A percentile compares a stretch with the other conserved stretches of the same genome.
Evolutionary conservation across 2,329 filamentous ascomycete species (phyloP).

Genomic region (Polytolypa hystricis): DNA sequence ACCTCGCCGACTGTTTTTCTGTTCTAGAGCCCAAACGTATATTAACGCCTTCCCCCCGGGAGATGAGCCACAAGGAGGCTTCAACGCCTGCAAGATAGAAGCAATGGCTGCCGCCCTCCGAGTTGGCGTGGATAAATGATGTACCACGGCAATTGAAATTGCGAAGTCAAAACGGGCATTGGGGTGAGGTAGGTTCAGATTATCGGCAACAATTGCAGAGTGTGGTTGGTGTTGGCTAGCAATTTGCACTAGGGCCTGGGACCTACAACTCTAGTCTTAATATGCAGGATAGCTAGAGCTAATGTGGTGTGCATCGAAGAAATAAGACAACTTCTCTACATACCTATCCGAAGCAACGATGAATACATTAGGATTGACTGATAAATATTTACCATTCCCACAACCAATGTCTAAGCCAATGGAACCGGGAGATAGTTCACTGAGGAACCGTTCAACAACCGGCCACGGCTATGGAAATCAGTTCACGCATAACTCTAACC

Average conservation of each 20-base stretch:
- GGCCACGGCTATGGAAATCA: conserved; percentile 62
- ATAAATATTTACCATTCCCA: conserved; percentile 92
- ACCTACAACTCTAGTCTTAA: conserved; percentile 34
- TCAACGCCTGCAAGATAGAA: conserved; percentile 58
- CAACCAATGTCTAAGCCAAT: conserved; percentile 87
- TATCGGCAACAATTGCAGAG: conserved; percentile 68
- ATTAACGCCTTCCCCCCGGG: conserved; percentile 58
- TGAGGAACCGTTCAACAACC: conserved; percentile 70
- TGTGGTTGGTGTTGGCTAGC: conserved; percentile 49
- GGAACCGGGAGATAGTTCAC: conserved; percentile 53
- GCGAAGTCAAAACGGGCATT: conserved; percentile 61
- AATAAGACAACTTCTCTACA: conserved; percentile 18
- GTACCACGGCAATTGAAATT: conserved; percentile 87
- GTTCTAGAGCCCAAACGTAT: conserved; percentile 94
- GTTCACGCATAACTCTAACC: no score
- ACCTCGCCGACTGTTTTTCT: conserved; percentile 71
- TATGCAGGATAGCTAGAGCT: no score
- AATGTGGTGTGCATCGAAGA: conserved; percentile 8
- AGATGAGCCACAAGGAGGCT: conserved; percentile 14
- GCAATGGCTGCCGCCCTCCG: conserved; percentile 63
- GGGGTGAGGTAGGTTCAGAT: conserved; percentile 70
- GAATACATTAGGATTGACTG: conserved; percentile 64
- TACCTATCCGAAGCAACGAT: conserved; percentile 80
- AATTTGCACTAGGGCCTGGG: conserved; percentile 47
- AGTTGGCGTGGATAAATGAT: conserved; percentile 73